Conservation (phyloP, 75 land plant genomes). For the Cryptomeria japonica region DNA sequence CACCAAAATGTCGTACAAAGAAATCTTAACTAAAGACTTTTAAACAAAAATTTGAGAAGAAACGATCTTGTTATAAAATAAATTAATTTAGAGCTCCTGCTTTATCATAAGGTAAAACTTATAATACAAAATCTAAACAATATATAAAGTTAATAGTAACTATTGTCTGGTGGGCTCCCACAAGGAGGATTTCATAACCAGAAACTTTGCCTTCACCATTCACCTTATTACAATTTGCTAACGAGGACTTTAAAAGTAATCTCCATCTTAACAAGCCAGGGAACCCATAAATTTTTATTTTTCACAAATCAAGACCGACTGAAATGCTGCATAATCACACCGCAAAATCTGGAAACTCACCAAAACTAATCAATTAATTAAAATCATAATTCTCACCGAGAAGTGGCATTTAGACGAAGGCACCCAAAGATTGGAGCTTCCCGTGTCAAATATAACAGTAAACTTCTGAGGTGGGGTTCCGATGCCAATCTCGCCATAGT, state of each 20-base stretch:
- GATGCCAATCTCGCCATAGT: slow-evolving; percentile 84
- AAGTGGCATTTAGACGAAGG: slow-evolving; percentile 92
- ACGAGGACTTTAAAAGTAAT: not conserved
- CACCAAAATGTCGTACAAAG: not conserved
- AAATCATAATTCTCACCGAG: slow-evolving; percentile 59
- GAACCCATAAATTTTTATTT: not conserved
- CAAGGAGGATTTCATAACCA: not conserved
- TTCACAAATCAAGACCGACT: not conserved
- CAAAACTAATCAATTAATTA: not conserved
- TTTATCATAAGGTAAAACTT: not conserved
- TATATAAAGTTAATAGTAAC: no score
- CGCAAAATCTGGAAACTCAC: not conserved
- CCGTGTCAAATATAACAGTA: slow-evolving; percentile 94
- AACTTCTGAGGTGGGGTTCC: slow-evolving; percentile 88
- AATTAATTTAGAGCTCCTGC: not conserved
- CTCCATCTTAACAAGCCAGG: not conserved
- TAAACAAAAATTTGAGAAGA: not conserved
- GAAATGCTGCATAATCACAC: not conserved
- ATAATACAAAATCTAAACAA: no score
- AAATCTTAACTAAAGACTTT: not conserved
- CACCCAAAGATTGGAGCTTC: slow-evolving; percentile 96
- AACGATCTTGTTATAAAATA: not conserved
- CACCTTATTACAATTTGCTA: no score
- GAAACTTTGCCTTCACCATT: no score
- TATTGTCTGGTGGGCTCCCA: not conserved